Evolutionary conservation across 306 rosid genomes (phyloP), one percentile per base, ranked within the genome.

Genomic region (Casuarina cunninghamiana): DNA sequence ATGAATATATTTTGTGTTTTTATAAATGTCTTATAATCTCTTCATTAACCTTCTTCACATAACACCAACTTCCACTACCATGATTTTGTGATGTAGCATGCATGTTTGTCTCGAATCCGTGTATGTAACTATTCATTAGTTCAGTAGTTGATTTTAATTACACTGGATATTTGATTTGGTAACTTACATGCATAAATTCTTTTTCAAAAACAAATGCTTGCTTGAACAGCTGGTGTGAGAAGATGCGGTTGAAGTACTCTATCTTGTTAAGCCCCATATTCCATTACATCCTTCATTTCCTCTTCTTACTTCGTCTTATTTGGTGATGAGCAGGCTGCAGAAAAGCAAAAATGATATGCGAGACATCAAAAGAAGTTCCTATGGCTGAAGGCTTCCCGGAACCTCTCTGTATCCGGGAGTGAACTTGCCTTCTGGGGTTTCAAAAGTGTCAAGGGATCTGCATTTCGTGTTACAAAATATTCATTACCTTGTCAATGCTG

Each of bases 281-380:
- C 5, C 73, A 43, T 72, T 62, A 50, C 60, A 71, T 75, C 70
- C 19, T 70, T 69, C 75, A 67, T 69, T 72, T 72, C 71, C 16
- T 45, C 63, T 61, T 69, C 86, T 77, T 61, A 77, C 75, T 75
- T 58, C 35, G 53, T 74, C 77, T 73, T 16, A 73, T 80, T 78
- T 89, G 37, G 53, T 79, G 74, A 71, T 77, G 71, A 83, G 82
- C 85, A 93, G 97, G 97, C 93, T 65, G 91, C 93, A 0, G 89
- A 87, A 78, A 91, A 83, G 83, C 86, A 81, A 83, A 85, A 55
- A 10, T 79, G 85, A 85, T 1, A 46, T 17, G 26, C 71, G 41
- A 17, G 21, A 41, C 68, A 46, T 45, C 58, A 8, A 43, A 63
- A 38, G 77, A 67, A 39, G 60, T 32, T 79, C 39, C 38, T 15